These are phyloP conservation scores for Lasiodiplodia gonubiensis DNA, from an alignment of 2,329 filamentous ascomycete species.

Conservation along the genomic window DNA sequence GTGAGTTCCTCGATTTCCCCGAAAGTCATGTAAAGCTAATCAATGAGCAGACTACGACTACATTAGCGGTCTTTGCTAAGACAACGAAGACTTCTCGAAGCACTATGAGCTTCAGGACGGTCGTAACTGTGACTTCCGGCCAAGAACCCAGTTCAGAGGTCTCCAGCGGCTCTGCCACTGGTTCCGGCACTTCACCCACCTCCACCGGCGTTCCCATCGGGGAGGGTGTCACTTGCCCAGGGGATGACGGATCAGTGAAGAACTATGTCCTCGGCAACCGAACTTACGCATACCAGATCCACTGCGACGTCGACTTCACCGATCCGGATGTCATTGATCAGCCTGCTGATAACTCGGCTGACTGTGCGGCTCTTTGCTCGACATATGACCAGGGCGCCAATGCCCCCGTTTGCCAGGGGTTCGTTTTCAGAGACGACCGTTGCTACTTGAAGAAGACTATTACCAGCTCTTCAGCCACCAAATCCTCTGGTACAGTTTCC, in stretches of 20 bases:
- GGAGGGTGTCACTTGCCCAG: constrained; percentile 18
- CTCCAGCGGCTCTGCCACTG: background rate
- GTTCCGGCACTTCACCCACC: background rate
- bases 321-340: background rate
- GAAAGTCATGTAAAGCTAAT: constrained; percentile 2
- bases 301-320: constrained; percentile 22
- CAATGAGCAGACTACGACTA: constrained; percentile 9
- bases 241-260: constrained; percentile 6
- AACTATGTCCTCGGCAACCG: constrained; percentile 20
- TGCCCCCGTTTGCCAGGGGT: constrained; percentile 8
- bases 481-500: background rate
- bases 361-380: constrained; percentile 26
- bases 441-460: constrained; percentile 21
- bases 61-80: constrained; percentile 23
- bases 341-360: constrained; percentile 6
- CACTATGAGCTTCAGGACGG: constrained; percentile 32
- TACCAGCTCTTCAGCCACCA: background rate
- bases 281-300: constrained; percentile 20
- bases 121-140: constrained; percentile 32
- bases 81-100: constrained; percentile 29
- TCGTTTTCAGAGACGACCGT: constrained; percentile 2
- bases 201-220: constrained; percentile 1
- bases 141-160: background rate
- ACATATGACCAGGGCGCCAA: constrained; percentile 5
- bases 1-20: constrained; percentile 32